Base-by-base conservation (phyloP, 495 filamentous ascomycete species). In the Talaromyces ruber region DNA sequence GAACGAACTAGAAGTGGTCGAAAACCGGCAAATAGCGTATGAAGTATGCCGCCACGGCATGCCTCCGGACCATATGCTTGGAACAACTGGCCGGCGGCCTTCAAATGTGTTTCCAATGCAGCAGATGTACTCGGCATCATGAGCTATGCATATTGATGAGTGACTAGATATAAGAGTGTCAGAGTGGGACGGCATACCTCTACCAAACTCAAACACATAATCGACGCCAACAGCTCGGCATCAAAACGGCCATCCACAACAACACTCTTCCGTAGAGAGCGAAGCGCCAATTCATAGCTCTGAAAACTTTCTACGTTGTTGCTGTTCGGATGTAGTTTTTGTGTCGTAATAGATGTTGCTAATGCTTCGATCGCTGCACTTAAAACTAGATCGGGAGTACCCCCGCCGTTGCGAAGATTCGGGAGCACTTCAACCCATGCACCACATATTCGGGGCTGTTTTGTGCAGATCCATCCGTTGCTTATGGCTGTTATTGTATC, bases 371-470 rank as follows among this genome's bases (percentile, higher is more conserved):
- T 6, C 1, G 51, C 51, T 25, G 22, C 6, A 3, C 2, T 8
- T 0, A 54, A 24, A 28, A 54, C 51, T n/a, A n/a, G 3, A 3
- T 25, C 22, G 22, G n/a, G 51, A 28, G 51, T n/a, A n/a, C 24
- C 11, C 21, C 51, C 51, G 21, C 58, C 59, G 28, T 34, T 29
- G 16, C 64, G 52, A 5, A 78, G 65, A 1, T 59, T 64, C 0
- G 73, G 71, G 6, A 76, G 67, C 1, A 72, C 68, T 62, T 74
- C 74, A 0, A 76, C 70, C 74, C 74, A 78, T 3, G 68, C 63
- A 4, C 75, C 75, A 43, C 75, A 76, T 29, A 78, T 71, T 45
- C 72, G 70, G 34, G 73, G 66, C 16, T 51, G 56, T 25, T 28
- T 61, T 8, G 51, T 53, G 25, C 11, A 12, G 51, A 16, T 0